Evolutionary conservation across 1,284 basidiomycete genomes (phyloP).

Genomic region (Microstroma glucosiphilum): DNA sequence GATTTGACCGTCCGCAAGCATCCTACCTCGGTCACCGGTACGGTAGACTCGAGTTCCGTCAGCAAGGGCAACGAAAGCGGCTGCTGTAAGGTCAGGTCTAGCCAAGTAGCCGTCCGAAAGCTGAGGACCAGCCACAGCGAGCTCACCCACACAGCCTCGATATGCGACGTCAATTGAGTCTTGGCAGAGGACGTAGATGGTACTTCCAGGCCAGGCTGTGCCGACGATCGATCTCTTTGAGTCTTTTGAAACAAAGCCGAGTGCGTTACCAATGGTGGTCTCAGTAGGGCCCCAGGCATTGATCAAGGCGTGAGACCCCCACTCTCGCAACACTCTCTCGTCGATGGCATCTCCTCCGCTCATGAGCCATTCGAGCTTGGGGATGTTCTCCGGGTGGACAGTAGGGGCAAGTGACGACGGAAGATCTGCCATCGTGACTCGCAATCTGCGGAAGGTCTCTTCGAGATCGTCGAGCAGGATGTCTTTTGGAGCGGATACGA

Average conservation of each 20-base stretch:
- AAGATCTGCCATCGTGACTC: conserved; percentile 44
- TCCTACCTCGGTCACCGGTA: conserved; percentile 46
- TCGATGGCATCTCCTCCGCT: conserved; percentile 49
- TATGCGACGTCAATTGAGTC: conserved; percentile 18
- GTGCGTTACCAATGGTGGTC: conserved; percentile 48
- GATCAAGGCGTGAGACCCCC: conserved; percentile 40
- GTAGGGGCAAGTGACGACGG: conserved; percentile 44
- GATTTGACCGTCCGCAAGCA: conserved; percentile 36
- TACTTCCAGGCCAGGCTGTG: conserved; percentile 28
- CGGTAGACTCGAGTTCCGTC: conserved; percentile 42
- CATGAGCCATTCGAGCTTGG: conserved; percentile 48
- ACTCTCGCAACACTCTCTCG: conserved; percentile 37
- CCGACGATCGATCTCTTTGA: conserved; percentile 40
- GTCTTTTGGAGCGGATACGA: conserved; percentile 43
- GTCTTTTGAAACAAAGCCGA: conserved; percentile 31
- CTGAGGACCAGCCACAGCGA: conserved; percentile 46
- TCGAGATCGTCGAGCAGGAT: conserved; percentile 40
- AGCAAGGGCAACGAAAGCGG: conserved; percentile 32
- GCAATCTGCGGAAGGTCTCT: conserved; percentile 30
- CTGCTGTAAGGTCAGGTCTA: conserved; percentile 32
- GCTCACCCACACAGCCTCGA: conserved; percentile 39
- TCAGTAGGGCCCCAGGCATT: conserved; percentile 50
- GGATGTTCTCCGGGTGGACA: conserved; percentile 34
- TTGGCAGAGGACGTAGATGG: conserved; percentile 32
- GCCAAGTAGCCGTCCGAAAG: conserved; percentile 45